A percentile compares a stretch with the other conserved stretches of the same genome.
Evolutionary conservation across 208 protist genomes (phyloP).

Genomic region (Leishmania mexicana): DNA sequence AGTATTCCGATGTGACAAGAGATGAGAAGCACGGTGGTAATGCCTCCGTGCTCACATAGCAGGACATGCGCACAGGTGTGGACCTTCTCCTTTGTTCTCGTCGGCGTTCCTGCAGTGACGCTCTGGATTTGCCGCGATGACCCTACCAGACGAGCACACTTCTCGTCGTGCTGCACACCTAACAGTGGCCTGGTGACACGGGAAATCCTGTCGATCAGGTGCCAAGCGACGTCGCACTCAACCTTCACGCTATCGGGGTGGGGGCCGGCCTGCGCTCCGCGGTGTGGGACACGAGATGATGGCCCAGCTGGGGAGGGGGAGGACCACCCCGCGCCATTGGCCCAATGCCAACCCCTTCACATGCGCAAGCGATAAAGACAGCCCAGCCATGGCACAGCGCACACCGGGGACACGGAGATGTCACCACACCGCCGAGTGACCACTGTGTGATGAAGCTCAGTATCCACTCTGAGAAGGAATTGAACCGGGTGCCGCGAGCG

Average conservation of each 20-base stretch:
- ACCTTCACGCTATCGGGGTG: background rate
- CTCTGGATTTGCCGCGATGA: background rate
- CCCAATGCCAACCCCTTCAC: background rate
- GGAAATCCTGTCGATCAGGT: background rate
- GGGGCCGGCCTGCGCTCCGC: too few relatives aligned
- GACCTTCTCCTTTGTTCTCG: background rate
- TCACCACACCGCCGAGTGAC: background rate
- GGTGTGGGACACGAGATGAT: background rate
- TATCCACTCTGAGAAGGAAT: background rate
- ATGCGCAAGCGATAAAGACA: too few relatives aligned
- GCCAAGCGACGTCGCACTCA: background rate
- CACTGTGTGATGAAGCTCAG: background rate
- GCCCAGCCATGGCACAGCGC: background rate
- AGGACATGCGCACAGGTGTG: background rate
- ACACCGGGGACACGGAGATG: too few relatives aligned
- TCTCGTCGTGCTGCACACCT: background rate
- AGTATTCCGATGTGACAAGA: background rate
- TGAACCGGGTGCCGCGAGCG: too few relatives aligned
- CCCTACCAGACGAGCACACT: background rate
- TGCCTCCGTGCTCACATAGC: background rate
- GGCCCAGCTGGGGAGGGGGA: too few relatives aligned
- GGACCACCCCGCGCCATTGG: background rate
- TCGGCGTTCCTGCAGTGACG: too few relatives aligned
- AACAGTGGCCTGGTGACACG: background rate
- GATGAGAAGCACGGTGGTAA: background rate